phyloP scores from a whole-genome alignment of 2,329 filamentous ascomycete genomes.

The Xylariaceae sp. region DNA sequence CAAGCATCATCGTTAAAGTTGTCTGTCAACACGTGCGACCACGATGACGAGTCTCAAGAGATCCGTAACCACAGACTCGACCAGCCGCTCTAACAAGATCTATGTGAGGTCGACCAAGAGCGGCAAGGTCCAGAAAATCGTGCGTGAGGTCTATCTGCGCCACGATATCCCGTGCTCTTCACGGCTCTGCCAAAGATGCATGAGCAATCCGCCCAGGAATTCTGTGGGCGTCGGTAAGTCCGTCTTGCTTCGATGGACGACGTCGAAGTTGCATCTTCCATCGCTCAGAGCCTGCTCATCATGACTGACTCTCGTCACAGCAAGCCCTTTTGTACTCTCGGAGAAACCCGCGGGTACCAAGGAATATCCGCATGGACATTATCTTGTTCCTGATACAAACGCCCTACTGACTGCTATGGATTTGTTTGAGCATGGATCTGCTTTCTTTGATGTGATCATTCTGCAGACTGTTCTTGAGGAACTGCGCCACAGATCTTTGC shows the following conservation, averaged over 20 bases:
- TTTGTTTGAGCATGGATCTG: slow-evolving; percentile 83
- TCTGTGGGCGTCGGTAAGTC: slow-evolving; percentile 67
- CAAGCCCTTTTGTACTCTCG: slow-evolving; percentile 78
- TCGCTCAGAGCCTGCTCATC: slow-evolving; percentile 3
- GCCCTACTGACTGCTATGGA: slow-evolving; percentile 95
- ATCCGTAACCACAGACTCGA: slow-evolving; percentile 47
- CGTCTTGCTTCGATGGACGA: background rate
- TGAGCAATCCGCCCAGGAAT: slow-evolving; percentile 68
- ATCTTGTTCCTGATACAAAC: slow-evolving; percentile 94
- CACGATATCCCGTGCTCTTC: slow-evolving; percentile 98
- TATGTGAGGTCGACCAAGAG: slow-evolving; percentile 92
- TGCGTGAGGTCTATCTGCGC: slow-evolving; percentile 90
- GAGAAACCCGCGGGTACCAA: slow-evolving; percentile 81
- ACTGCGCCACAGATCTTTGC: slow-evolving; percentile 85
- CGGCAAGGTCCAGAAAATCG: slow-evolving; percentile 98
- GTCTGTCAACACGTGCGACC: background rate
- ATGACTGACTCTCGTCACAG: slow-evolving; percentile 39
- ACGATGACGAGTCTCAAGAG: slow-evolving; percentile 62
- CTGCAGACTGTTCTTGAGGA: slow-evolving; percentile 96
- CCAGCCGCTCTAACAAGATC: slow-evolving; percentile 88
- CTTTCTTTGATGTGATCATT: slow-evolving; percentile 95
- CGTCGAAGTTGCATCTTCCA: background rate
- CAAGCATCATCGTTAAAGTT: background rate
- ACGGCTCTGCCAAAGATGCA: slow-evolving; percentile 73
- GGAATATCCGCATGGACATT: slow-evolving; percentile 79